Percentiles rank a stretch among this genome's conserved stretches.
Conservation (phyloP, 2,329 filamentous ascomycete species). For the Claviceps fusiformis region DNA sequence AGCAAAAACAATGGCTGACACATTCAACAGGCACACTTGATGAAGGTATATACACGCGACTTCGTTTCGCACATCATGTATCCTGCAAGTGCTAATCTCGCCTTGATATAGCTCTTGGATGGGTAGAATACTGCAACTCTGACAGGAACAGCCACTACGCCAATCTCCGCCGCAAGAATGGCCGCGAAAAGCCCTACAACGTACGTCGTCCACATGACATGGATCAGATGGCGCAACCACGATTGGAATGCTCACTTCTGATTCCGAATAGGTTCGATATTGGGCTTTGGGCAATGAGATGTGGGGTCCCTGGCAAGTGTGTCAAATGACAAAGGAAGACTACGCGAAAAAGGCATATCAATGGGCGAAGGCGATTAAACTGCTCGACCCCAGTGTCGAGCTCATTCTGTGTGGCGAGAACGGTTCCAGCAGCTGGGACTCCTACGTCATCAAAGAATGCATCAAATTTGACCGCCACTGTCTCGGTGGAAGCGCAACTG, state of each 20-base stretch:
- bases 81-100: not conserved
- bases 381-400: not conserved
- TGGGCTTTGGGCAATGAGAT: not conserved
- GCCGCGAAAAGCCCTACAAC: not conserved
- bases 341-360: not conserved
- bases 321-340: conserved; percentile 1
- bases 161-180: not conserved
- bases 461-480: not conserved
- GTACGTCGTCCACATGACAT: not conserved
- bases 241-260: not conserved
- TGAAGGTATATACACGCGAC: not conserved
- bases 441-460: not conserved
- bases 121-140: conserved; percentile 1
- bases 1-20: not conserved
- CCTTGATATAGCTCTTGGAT: not conserved
- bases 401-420: not conserved
- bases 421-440: not conserved
- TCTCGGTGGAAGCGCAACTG: not conserved
- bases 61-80: not conserved
- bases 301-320: not conserved
- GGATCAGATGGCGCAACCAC: not conserved
- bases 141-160: not conserved
- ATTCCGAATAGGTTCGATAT: not conserved
- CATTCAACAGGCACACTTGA: not conserved
- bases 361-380: not conserved